phyloP scores from a whole-genome alignment of 202 grass and related monocot species.

The Setaria viridis region DNA sequence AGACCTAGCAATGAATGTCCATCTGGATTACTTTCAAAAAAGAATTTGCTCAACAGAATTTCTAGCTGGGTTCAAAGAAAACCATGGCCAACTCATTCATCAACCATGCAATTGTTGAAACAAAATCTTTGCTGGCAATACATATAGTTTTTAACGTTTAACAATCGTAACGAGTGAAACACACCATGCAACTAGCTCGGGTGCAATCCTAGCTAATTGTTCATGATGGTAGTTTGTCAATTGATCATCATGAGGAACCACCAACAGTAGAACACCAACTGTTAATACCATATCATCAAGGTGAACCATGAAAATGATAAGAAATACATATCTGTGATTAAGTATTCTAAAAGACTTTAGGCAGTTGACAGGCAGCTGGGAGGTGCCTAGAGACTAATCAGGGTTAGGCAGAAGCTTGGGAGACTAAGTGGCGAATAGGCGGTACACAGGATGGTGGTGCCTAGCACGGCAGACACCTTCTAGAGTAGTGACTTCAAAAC shows the following conservation, averaged over 20 bases:
- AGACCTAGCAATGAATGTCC: background rate
- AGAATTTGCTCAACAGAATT: background rate
- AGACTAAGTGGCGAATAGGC: background rate
- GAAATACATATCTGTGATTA: background rate
- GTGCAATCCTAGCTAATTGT: background rate
- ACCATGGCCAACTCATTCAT: background rate
- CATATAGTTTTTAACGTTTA: background rate
- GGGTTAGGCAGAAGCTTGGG: background rate
- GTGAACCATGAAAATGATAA: background rate
- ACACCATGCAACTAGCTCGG: background rate
- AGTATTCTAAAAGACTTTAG: background rate
- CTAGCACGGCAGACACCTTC: background rate
- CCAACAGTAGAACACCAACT: background rate
- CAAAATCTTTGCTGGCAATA: background rate
- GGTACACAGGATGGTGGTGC: background rate
- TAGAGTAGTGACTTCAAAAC: background rate
- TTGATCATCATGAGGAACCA: background rate
- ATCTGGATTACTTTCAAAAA: background rate
- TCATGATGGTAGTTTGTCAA: background rate
- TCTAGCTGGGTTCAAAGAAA: slow-evolving; percentile 8
- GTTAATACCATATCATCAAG: slow-evolving; percentile 1
- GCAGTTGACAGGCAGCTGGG: background rate
- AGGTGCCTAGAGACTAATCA: background rate
- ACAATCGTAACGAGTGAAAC: background rate
- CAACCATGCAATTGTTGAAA: background rate